Base-by-base conservation (phyloP, 169 alveolate species). In the Eimeria brunetti region DNA sequence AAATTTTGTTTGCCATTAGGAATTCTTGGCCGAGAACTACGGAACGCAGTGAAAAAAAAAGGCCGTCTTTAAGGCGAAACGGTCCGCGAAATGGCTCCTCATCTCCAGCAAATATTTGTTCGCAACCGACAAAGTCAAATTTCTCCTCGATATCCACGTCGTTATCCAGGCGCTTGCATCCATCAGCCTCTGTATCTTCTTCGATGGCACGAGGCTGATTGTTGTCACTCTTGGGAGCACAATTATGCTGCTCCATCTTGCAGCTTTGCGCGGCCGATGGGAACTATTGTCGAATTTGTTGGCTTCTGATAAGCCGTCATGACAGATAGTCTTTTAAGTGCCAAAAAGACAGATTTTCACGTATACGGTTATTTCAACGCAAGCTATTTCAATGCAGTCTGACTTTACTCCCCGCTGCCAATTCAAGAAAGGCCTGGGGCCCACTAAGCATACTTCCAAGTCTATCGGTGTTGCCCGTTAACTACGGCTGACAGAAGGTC, bases 41-140 rank as follows among this genome's bases (percentile, higher is more conserved):
- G 16, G 83, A 64, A 18, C 44, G 44, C 53, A 60, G 56, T 18
- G 83, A 60, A 86, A 62, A 44, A 20, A 86, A 86, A 22, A 86
- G 56, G 51, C 93, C 93, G 75, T 86, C 93, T 64, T 86, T 86
- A 27, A 86, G 93, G 36, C 83, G 93, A 36, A 86, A 44, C 24
- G 93, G 93, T 44, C 93, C 93, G 44, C 11, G 22, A 1, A 86
- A 38, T 86, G 53, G 84, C 44, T 44, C 67, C 1, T 62, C 93
- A 22, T 64, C 67, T 64, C 41, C 53, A 58, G 33, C 20, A 8
- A 53, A 36, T 53, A 33, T 22, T 83, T 51, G 49, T 14, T 20
- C 58, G 41, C 58, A 83, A 53, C 53, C 46, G 22, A 56, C 75
- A n/a, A 83, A 56, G 33, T 83, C 88, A 67, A 41, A 78, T 18